Evolutionary conservation across 148 eudicot genomes (phyloP).

Genomic region (Rhododendron molle): DNA sequence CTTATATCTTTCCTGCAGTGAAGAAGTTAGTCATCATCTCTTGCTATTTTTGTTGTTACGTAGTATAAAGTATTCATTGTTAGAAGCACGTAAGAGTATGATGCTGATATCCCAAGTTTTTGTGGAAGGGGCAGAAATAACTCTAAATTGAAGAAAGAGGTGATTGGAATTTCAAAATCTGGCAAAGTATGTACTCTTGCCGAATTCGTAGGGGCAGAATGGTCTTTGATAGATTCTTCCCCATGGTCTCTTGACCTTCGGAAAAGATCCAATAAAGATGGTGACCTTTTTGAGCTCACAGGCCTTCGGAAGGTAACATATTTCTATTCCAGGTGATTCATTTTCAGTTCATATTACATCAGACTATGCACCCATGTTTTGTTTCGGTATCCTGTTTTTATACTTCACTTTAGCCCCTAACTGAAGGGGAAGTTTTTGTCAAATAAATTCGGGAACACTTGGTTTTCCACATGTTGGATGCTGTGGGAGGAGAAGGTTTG

Average conservation of each 20-base stretch:
- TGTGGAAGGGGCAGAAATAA: slow-evolving; percentile 24
- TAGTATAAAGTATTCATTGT: background rate
- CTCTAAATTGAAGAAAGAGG: slow-evolving; percentile 38
- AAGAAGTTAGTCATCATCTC: background rate
- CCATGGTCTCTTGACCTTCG: slow-evolving; percentile 51
- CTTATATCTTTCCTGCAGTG: background rate
- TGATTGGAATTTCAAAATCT: slow-evolving; percentile 44
- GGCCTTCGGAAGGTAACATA: slow-evolving; percentile 59
- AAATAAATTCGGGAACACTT: background rate
- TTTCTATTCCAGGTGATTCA: slow-evolving; percentile 2
- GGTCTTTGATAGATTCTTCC: slow-evolving; percentile 57
- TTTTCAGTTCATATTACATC: background rate
- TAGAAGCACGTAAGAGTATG: background rate
- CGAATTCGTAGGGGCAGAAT: slow-evolving; percentile 45
- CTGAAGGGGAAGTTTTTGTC: background rate
- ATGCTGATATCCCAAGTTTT: slow-evolving; percentile 4
- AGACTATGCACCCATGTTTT: background rate
- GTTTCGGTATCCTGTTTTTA: background rate
- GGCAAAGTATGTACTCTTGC: slow-evolving; percentile 60
- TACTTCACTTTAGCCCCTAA: background rate
- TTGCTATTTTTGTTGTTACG: background rate
- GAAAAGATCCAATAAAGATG: slow-evolving; percentile 29
- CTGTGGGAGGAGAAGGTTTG: background rate
- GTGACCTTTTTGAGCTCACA: slow-evolving; percentile 56
- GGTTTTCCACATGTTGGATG: background rate